Evolutionary conservation across 805 yeast species (phyloP), one percentile per base, ranked within the genome.

Genomic region (Cyberlindnera americana): DNA sequence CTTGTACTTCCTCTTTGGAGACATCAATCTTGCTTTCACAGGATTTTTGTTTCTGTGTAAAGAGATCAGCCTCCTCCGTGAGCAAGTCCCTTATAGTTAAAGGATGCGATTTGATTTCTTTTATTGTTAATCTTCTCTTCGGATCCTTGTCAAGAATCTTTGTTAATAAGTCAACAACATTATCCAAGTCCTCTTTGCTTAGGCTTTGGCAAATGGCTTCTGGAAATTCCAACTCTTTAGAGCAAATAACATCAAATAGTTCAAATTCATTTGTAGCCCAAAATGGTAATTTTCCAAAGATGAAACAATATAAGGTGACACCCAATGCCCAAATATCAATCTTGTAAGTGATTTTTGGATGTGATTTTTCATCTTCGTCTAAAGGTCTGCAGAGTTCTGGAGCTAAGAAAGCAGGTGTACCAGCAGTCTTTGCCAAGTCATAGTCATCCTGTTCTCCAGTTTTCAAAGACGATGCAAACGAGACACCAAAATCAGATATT

Each of bases 311-410:
- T 14, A 93, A 65, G 0, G 98, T 90, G 6, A 91, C 89, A 10
- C 99, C 99, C 16, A 89, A 62, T 0, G 99, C 95, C 99, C 99
- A 93, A n/a, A 91, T 83, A 64, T 93, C 99, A 40, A 93, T 85
- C 60, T 85, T 88, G 57, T 81, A 72, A 38, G 86, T 82, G 29
- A 91, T 83, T 38, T 70, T 76, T 5, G 80, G 75, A 38, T 52
- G 29, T 25, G 27, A 8, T 10, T 23, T 14, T 10, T 35, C 48
- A 24, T 46, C 42, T 4, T 59, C 53, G 17, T 56, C 43, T 12
- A 51, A 23, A 1, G 85, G 80, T 38, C 73, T 71, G 57, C 96
- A 90, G 33, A 90, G 69, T 59, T 93, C 99, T 0, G 96, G 96
- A 0, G 98, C 95, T 54, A 89, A 82, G 60, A 91, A 91, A 0